Evolutionary conservation across 2,329 filamentous ascomycete species (phyloP).

Genomic region (Helotiales sp.): DNA sequence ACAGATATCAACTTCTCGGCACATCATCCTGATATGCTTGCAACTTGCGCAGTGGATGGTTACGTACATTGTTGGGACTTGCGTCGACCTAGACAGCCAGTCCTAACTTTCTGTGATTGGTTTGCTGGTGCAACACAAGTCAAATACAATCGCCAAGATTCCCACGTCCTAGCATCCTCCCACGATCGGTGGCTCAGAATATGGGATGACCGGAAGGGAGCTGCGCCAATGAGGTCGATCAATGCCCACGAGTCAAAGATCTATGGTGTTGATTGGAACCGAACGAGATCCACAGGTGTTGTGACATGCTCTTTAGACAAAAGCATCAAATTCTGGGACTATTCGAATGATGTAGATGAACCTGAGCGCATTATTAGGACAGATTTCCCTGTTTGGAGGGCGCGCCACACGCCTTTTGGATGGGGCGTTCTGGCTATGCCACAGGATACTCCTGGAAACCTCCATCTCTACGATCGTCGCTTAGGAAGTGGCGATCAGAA

Average conservation of each 20-base stretch:
- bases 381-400: slow-evolving; percentile 87
- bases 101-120: slow-evolving; percentile 87
- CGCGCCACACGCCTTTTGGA: slow-evolving; percentile 89
- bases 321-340: slow-evolving; percentile 94
- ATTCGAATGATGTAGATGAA: slow-evolving; percentile 62
- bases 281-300: slow-evolving; percentile 71
- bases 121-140: slow-evolving; percentile 93
- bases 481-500: slow-evolving; percentile 52
- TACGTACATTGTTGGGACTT: slow-evolving; percentile 95
- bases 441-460: slow-evolving; percentile 81
- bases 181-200: slow-evolving; percentile 88
- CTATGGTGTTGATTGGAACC: slow-evolving; percentile 94
- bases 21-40: slow-evolving; percentile 85
- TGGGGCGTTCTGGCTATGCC: slow-evolving; percentile 88
- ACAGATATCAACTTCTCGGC: slow-evolving; percentile 97
- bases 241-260: slow-evolving; percentile 91
- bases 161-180: slow-evolving; percentile 86
- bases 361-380: slow-evolving; percentile 81
- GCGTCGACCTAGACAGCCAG: slow-evolving; percentile 72
- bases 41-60: slow-evolving; percentile 90
- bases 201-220: slow-evolving; percentile 85
- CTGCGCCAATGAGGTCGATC: slow-evolving; percentile 80
- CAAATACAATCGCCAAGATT: slow-evolving; percentile 88
- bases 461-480: slow-evolving; percentile 81
- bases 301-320: slow-evolving; percentile 90